These are phyloP conservation scores for Rhodotorula mucilaginosa DNA, from an alignment of 1,284 basidiomycete genomes.

Conservation along the genomic window DNA sequence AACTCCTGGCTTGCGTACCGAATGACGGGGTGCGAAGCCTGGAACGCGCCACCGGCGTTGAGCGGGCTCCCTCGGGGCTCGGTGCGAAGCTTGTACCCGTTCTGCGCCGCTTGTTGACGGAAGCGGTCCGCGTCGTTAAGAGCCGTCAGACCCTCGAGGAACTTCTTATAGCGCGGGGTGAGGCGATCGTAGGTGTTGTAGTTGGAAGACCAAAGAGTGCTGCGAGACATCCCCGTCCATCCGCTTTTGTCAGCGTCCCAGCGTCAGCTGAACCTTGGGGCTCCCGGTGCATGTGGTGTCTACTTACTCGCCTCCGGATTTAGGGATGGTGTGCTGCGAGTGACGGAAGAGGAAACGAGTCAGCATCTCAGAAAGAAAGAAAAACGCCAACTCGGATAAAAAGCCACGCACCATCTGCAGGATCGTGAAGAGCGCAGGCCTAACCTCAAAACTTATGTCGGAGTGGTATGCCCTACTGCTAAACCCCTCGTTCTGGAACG, in stretches of 20 bases:
- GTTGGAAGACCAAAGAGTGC: conserved; percentile 46
- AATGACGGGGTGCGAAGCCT: conserved; percentile 42
- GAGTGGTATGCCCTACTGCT: conserved; percentile 28
- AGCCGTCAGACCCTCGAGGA: conserved; percentile 63
- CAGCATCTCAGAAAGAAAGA: not conserved
- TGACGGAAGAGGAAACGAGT: not conserved
- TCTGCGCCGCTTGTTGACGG: conserved; percentile 47
- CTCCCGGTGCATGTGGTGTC: no score
- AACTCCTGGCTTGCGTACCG: conserved; percentile 22
- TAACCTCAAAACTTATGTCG: conserved; percentile 59
- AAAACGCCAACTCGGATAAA: no score
- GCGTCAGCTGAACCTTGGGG: no score
- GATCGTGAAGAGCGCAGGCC: conserved; percentile 61
- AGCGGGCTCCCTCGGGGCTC: conserved; percentile 57
- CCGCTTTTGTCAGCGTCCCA: no score
- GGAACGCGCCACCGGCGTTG: conserved; percentile 60
- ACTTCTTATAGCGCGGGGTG: conserved; percentile 58
- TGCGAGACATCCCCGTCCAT: not conserved
- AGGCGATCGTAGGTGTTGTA: conserved; percentile 49
- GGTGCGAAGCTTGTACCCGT: conserved; percentile 43
- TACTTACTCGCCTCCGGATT: not conserved
- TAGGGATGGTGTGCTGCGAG: not conserved
- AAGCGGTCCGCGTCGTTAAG: conserved; percentile 60
- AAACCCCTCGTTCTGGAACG: conserved; percentile 35
- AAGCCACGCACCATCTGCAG: conserved; percentile 39